A percentile compares a stretch with the other conserved stretches of the same genome.
Evolutionary conservation across 495 filamentous ascomycete species (phyloP).

Genomic region (Penicillium ucsense): DNA sequence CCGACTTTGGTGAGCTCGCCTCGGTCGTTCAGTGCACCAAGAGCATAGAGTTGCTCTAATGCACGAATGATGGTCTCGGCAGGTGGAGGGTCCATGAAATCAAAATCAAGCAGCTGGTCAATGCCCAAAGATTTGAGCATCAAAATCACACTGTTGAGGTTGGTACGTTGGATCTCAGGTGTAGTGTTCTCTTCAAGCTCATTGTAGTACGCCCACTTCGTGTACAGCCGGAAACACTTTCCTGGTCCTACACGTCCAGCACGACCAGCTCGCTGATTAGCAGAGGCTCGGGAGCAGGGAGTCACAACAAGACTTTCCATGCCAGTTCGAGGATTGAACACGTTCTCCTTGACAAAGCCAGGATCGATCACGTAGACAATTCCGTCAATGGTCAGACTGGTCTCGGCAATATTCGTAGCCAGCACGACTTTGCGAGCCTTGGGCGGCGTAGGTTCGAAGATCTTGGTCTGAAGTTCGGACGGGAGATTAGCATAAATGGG

Average conservation of each 20-base stretch:
- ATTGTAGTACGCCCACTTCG: slow-evolving; percentile 88
- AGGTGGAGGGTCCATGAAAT: slow-evolving; percentile 92
- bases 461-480: slow-evolving; percentile 75
- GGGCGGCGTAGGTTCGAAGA: slow-evolving; percentile 80
- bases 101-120: slow-evolving; percentile 87
- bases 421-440: slow-evolving; percentile 77
- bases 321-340: slow-evolving; percentile 82
- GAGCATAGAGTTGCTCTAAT: slow-evolving; percentile 83
- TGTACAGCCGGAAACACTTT: slow-evolving; percentile 92
- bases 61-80: slow-evolving; percentile 86
- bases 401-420: slow-evolving; percentile 87
- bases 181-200: slow-evolving; percentile 90
- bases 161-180: slow-evolving; percentile 89
- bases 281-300: slow-evolving; percentile 87
- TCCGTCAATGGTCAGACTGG: slow-evolving; percentile 78
- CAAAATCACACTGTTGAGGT: slow-evolving; percentile 74
- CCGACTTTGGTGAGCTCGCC: slow-evolving; percentile 89
- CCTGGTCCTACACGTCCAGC: slow-evolving; percentile 89
- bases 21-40: slow-evolving; percentile 81
- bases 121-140: slow-evolving; percentile 87
- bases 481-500: slow-evolving; percentile 87
- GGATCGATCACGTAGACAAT: slow-evolving; percentile 90
- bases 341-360: slow-evolving; percentile 91
- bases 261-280: slow-evolving; percentile 85
- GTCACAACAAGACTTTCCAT: slow-evolving; percentile 90